Conservation (phyloP, 1,284 basidiomycete species). For the Puccinia hordei region DNA sequence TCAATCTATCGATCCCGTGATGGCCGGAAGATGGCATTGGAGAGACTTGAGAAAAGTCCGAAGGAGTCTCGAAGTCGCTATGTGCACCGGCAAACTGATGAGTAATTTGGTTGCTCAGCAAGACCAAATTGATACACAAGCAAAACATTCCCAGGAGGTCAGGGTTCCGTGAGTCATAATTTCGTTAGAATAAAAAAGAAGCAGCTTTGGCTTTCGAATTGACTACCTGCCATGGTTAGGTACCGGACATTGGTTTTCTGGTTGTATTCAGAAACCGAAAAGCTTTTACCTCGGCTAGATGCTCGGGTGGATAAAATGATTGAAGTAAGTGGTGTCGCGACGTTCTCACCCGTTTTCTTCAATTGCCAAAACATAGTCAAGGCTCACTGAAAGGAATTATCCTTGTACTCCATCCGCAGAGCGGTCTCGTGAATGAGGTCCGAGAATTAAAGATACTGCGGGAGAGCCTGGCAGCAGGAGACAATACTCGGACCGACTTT, state of each 20-base stretch:
- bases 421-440: conserved; percentile 83
- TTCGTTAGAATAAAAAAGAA: too few species aligned
- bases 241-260: conserved; percentile 82
- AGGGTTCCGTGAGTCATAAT: conserved; percentile 52
- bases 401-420: conserved; percentile 61
- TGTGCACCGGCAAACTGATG: conserved; percentile 69
- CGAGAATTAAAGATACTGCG: conserved; percentile 59
- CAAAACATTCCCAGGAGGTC: conserved; percentile 62
- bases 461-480: neutral
- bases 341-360: neutral
- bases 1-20: conserved; percentile 70
- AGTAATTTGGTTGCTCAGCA: conserved; percentile 72
- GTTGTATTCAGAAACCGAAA: conserved; percentile 76
- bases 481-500: conserved; percentile 63
- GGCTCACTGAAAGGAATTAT: neutral
- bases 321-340: conserved; percentile 63
- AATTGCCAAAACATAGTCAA: conserved; percentile 6
- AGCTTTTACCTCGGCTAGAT: conserved; percentile 73
- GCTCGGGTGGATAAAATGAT: conserved; percentile 86
- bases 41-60: conserved; percentile 85
- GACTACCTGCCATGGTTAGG: neutral
- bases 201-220: neutral
- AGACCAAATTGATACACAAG: conserved; percentile 57
- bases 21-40: conserved; percentile 92
- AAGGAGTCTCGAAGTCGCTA: conserved; percentile 76